Base-by-base conservation (phyloP, 2,329 filamentous ascomycete genomes). In the Fonsecaea erecta region DNA sequence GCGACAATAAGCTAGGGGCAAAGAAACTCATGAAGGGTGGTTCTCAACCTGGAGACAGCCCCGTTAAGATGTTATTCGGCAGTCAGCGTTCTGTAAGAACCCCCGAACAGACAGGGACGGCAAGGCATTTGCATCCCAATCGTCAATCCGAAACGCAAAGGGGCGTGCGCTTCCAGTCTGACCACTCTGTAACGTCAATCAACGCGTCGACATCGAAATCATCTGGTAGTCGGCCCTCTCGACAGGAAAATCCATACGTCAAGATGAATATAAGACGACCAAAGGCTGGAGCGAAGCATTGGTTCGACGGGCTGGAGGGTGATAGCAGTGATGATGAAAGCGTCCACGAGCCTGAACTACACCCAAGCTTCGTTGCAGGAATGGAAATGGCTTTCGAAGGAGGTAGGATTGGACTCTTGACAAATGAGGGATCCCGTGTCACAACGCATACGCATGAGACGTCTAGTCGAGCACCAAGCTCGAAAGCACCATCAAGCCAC, bases 251-350 rank as follows among this genome's bases (percentile, higher is more conserved):
- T 28, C 48, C 62, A 14, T 59, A 67, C 28, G 59, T 67, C 43
- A 72, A 69, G 62, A 40, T 69, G 60, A 71, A 70, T 63, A 67
- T 71, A 28, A 61, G 68, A 32, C 62, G 66, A 59, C 71, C 73
- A n/a, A 70, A 68, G 57, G 63, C 53, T 1, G 68, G 70, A 9
- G 64, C 68, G 8, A 72, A 72, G 43, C 68, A 77, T 58, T 77
- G 75, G 75, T 77, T 76, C 65, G 75, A 77, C 67, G 72, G 71
- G 24, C 68, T 75, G 12, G 71, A 75, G 55, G 74, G 71, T 55
- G 71, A 75, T 30, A 70, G 73, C 30, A 75, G 74, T 58, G 73
- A 73, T 46, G 72, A 73, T 30, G 74, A 74, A n/a, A 69, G 71
- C n/a, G 52, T 69, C 40, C 48, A 67, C 24, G 70, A 72, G 46